Conservation (phyloP, 441 rosid genomes). For the Brassica balearica region DNA sequence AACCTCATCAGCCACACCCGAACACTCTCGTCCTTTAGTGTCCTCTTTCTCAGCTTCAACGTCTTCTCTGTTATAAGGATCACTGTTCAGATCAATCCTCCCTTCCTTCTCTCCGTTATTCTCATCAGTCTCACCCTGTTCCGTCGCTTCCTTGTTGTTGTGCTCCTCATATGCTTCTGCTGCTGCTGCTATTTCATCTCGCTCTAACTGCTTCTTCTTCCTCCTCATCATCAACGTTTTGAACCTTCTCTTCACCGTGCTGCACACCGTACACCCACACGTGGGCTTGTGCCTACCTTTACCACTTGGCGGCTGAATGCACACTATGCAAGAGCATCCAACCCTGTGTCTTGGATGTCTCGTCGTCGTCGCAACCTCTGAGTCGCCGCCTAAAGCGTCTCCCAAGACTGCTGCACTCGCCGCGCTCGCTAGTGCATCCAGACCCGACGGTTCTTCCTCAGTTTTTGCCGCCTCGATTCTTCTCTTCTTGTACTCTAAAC, state of each 20-base stretch:
- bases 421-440: conserved; percentile 89
- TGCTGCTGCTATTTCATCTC: conserved; percentile 52
- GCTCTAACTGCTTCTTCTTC: conserved; percentile 77
- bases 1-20: conserved; percentile 32
- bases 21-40: conserved; percentile 24
- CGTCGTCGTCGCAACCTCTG: conserved; percentile 86
- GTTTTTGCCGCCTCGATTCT: conserved; percentile 50
- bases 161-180: conserved; percentile 27
- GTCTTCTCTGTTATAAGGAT: conserved; percentile 44
- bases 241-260: conserved; percentile 92
- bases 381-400: conserved; percentile 60
- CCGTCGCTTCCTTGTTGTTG: conserved; percentile 36
- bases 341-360: conserved; percentile 95
- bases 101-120: conserved; percentile 47
- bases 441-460: conserved; percentile 69
- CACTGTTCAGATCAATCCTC: conserved; percentile 46
- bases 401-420: conserved; percentile 88
- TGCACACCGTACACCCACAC: conserved; percentile 86
- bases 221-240: conserved; percentile 87
- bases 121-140: conserved; percentile 44
- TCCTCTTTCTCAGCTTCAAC: conserved; percentile 23
- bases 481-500: conserved; percentile 64
- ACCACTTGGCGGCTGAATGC: conserved; percentile 99
- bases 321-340: conserved; percentile 94
- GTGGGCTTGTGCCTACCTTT: conserved; percentile 85